Evolutionary conservation across 768 basidiomycete species (phyloP), one percentile per base, ranked within the genome.

Genomic region (Boletus vermiculosoides): DNA sequence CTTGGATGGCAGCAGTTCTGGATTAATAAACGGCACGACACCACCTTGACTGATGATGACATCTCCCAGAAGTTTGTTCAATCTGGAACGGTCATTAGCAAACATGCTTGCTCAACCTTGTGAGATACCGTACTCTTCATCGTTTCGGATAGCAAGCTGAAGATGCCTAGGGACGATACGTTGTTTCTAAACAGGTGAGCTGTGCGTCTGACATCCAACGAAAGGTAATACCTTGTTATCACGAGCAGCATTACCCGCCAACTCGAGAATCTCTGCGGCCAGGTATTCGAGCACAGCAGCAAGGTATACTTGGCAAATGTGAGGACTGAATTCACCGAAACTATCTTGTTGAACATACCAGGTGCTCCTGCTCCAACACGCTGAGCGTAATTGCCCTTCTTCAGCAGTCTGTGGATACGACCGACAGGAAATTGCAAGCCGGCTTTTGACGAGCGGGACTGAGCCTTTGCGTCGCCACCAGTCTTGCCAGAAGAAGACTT

Each of bases 211-310:
- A 10, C 8, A 50, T 12, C 5, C 18, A 36, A 20, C 6, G 11
- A 25, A 44, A 5, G 2, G 2, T 11, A 45, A 20, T 53, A 73
- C 71, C 67, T 89, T 88, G 78, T 90, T 85, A 68, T 91, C 88
- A 58, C 86, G 82, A 48, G 90, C 88, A 36, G 85, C 83, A 65
- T 84, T 85, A 5, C 92, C 92, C 52, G 92, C 90, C 45, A 93
- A 78, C 73, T 94, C 92, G 51, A 93, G 82, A 66, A 94, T 85
- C 73, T 94, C 92, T 30, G 92, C 92, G 7, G 85, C 82, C 37
- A 94, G 81, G 72, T 94, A 94, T 73, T 94, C 92, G 28, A 94
- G 80, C 53, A 93, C 91, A 50, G 89, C 89, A 56, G 90, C 86
- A 56, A 92, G 83, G 74, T 91, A 92, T 49, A 92, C 92, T 87